Evolutionary conservation across 2,329 filamentous ascomycete genomes (phyloP), one percentile per base, ranked within the genome.

Genomic region (Verticillium nonalfalfae): DNA sequence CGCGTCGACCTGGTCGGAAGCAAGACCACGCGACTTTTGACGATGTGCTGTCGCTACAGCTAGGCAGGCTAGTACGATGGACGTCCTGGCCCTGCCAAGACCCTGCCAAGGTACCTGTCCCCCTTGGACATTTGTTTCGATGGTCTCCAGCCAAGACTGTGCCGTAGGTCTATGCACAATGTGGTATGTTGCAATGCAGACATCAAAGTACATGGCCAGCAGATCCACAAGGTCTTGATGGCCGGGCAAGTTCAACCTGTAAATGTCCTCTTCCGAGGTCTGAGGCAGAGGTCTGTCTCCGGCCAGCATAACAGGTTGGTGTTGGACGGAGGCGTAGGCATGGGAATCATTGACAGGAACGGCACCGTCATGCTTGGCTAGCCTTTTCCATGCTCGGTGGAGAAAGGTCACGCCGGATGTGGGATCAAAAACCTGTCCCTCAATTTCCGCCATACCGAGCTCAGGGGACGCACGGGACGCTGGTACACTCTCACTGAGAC

Each of bases 101-200:
- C 73, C 72, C 0, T 74, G 72, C 45, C 72, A 75, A 0, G 80
- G 69, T 0, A 75, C 69, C 15, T 73, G 74, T 0, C 69, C 68
- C 1, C 72, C 70, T 0, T 71, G 71, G 5, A 76, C 64, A 59
- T 77, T 76, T 31, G 68, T 69, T 58, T 77, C 71, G 59, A 81
- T 75, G 7, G 72, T 66, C 33, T 74, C 69, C 2, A 81, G 66
- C 81, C 82, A 85, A 0, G 64, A 59, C 58, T 82, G 78, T 0
- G 84, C 78, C 2, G 79, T 81, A 0, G 81, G 80, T 0, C 82
- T 74, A 66, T 86, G 83, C 21, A 87, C 67, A 61, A 86, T 83
- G 3, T 84, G 78, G 65, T 86, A 85, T 0, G 84, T 87, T 0
- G 84, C 82, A 21, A 85, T 82, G 7, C 82, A 84, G 61, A 83